Evolutionary conservation across 169 alveolate genomes (phyloP).

Genomic region (Plasmodium sp.): DNA sequence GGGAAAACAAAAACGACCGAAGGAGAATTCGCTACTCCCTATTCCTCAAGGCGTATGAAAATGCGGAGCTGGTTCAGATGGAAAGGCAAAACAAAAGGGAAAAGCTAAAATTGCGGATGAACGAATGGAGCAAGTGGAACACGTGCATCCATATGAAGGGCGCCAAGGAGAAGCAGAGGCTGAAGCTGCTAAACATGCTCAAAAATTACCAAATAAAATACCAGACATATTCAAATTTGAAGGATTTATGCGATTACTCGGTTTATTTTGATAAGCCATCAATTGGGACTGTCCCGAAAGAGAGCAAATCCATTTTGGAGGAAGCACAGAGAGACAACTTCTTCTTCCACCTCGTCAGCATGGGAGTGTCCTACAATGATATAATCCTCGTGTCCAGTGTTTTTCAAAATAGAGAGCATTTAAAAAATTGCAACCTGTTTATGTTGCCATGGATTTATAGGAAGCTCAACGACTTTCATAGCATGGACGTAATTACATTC

Average conservation of each 20-base stretch:
- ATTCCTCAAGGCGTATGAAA: constrained; percentile 55
- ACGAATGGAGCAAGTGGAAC: background rate
- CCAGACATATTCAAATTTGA: constrained; percentile 22
- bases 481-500: constrained; percentile 14
- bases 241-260: constrained; percentile 37
- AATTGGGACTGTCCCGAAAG: background rate
- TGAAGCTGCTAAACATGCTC: constrained; percentile 29
- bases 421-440: constrained; percentile 30
- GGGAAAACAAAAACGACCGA: constrained; percentile 31
- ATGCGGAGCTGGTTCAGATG: constrained; percentile 47
- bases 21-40: constrained; percentile 10
- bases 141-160: constrained; percentile 9
- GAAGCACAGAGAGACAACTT: constrained; percentile 25
- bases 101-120: background rate
- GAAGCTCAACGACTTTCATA: constrained; percentile 39
- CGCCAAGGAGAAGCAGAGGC: constrained; percentile 23
- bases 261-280: constrained; percentile 7
- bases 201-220: constrained; percentile 52
- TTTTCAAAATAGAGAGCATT: constrained; percentile 35
- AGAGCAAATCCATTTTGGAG: background rate
- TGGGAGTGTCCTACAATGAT: constrained; percentile 62
- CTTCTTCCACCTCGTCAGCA: constrained; percentile 26
- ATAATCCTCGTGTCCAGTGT: constrained; percentile 46
- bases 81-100: constrained; percentile 26
- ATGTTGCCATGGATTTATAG: constrained; percentile 70